Evolutionary conservation across 208 protist species (phyloP).

Genomic region (Crithidia brevicula): DNA sequence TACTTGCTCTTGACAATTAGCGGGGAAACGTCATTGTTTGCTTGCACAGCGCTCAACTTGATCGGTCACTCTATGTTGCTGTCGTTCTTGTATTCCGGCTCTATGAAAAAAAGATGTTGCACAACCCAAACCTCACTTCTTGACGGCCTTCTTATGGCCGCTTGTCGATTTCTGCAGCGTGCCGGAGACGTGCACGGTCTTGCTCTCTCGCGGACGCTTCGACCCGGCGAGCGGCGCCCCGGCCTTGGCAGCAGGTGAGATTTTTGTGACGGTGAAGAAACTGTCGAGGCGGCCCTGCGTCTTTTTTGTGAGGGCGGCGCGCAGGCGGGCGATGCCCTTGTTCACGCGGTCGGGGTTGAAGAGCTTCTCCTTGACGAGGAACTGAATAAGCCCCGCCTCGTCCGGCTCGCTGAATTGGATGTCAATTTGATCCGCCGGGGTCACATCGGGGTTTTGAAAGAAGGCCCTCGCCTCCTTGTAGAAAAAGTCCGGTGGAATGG

Average conservation of each 20-base stretch:
- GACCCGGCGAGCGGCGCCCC: slow-evolving; percentile 25
- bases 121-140: slow-evolving; percentile 49
- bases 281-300: slow-evolving; percentile 89
- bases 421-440: slow-evolving; percentile 61
- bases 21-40: too few species aligned
- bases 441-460: slow-evolving; percentile 94
- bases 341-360: slow-evolving; percentile 95
- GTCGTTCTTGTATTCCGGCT: too few species aligned
- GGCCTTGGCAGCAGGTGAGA: background rate
- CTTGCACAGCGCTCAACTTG: too few species aligned
- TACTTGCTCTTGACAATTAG: too few species aligned
- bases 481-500: slow-evolving; percentile 86
- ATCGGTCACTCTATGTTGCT: background rate
- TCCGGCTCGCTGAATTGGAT: slow-evolving; percentile 97
- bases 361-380: slow-evolving; percentile 97
- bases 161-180: slow-evolving; percentile 62
- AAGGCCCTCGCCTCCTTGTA: slow-evolving; percentile 91
- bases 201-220: slow-evolving; percentile 59
- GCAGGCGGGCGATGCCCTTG: slow-evolving; percentile 83
- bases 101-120: background rate
- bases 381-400: slow-evolving; percentile 97
- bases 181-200: slow-evolving; percentile 53
- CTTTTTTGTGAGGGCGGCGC: slow-evolving; percentile 70
- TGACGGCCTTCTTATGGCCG: slow-evolving; percentile 87
- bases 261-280: slow-evolving; percentile 81